phyloP scores from a whole-genome alignment of 1,284 basidiomycete genomes.

The Ganoderma resinaceum region DNA sequence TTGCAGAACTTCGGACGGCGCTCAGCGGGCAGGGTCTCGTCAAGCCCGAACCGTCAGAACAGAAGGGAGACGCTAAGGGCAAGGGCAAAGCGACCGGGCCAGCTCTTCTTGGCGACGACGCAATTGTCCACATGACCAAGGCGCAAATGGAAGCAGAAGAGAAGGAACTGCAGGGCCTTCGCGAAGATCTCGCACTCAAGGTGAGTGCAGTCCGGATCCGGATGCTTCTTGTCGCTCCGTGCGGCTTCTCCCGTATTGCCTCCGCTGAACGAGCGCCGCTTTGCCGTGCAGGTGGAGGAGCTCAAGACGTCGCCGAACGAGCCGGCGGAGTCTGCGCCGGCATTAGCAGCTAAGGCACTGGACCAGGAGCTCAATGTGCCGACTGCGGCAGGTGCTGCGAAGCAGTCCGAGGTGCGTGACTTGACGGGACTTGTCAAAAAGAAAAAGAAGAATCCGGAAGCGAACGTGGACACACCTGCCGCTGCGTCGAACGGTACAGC shows the following conservation, averaged over 20 bases:
- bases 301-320: slow-evolving; percentile 80
- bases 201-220: slow-evolving; percentile 44
- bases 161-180: slow-evolving; percentile 78
- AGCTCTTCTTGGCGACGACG: slow-evolving; percentile 55
- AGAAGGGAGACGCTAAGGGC: slow-evolving; percentile 59
- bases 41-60: slow-evolving; percentile 36
- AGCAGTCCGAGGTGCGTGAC: slow-evolving; percentile 68
- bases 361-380: slow-evolving; percentile 69
- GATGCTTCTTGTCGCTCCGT: background rate
- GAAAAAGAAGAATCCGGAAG: slow-evolving; percentile 73
- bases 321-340: slow-evolving; percentile 61
- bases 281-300: slow-evolving; percentile 74
- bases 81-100: slow-evolving; percentile 66
- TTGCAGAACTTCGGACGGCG: slow-evolving; percentile 67
- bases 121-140: slow-evolving; percentile 66
- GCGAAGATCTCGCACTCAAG: slow-evolving; percentile 84
- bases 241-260: background rate
- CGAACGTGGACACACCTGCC: slow-evolving; percentile 32
- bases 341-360: slow-evolving; percentile 69
- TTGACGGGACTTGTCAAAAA: slow-evolving; percentile 85
- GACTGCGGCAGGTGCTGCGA: slow-evolving; percentile 29
- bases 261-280: slow-evolving; percentile 3
- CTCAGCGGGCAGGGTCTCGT: slow-evolving; percentile 50
- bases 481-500: slow-evolving; percentile 41
- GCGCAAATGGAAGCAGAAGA: slow-evolving; percentile 77